These are phyloP conservation scores for Anaeromyces robustus DNA, from an alignment of 192 early-diverging fungal species.

Conservation along the genomic window DNA sequence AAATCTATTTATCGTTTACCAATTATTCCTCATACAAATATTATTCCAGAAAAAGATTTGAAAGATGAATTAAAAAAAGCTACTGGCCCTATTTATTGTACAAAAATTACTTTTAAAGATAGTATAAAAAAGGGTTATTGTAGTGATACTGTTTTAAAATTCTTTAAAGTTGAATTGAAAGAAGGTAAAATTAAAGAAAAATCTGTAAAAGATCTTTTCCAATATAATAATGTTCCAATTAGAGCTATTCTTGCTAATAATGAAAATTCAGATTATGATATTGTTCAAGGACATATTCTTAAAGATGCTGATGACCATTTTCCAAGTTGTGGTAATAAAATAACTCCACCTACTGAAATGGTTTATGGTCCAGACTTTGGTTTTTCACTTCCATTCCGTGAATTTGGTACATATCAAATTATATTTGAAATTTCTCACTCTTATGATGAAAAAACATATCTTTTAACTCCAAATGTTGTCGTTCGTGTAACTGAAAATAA, in stretches of 20 bases:
- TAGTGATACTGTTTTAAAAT: background rate
- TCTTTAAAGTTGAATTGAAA: background rate
- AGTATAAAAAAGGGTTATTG: background rate
- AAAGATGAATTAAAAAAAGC: background rate
- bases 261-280: background rate
- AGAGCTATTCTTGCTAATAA: background rate
- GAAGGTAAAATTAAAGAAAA: background rate
- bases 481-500: background rate
- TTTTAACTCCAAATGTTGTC: background rate
- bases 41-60: background rate
- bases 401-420: background rate
- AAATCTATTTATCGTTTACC: background rate
- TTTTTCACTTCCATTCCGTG: background rate
- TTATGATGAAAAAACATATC: background rate
- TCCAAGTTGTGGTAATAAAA: background rate
- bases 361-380: background rate
- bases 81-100: background rate
- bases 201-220: background rate
- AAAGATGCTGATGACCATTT: background rate
- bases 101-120: background rate
- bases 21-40: background rate
- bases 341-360: background rate
- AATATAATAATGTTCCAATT: background rate
- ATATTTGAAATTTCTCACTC: background rate
- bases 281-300: background rate